Percentiles rank a stretch among this genome's conserved stretches.
phyloP scores from a whole-genome alignment of 2,329 filamentous ascomycete species.

The Parastagonospora nodorum region DNA sequence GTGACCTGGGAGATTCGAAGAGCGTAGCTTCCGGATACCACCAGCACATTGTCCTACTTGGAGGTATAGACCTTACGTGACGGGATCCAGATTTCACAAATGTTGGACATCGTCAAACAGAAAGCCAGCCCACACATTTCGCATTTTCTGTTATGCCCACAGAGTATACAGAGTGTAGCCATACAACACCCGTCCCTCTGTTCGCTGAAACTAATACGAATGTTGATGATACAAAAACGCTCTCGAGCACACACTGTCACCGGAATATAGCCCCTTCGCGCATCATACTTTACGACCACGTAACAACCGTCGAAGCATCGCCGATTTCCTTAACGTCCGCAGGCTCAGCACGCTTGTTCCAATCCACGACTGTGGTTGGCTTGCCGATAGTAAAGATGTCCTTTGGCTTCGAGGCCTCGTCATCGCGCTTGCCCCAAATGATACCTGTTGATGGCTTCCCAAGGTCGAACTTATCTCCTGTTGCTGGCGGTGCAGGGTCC shows the following conservation, averaged over 20 bases:
- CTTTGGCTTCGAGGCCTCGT: background rate
- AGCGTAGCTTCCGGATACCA: slow-evolving; percentile 51
- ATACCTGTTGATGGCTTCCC: slow-evolving; percentile 7
- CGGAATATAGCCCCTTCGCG: no score
- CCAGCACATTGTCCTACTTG: no score
- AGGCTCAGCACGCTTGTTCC: slow-evolving; percentile 20
- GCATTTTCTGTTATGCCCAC: no score
- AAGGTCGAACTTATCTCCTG: slow-evolving; percentile 2
- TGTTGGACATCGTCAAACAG: no score
- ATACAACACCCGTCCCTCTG: no score
- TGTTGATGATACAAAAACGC: no score
- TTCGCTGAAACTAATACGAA: no score
- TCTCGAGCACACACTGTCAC: no score
- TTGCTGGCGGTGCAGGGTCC: background rate
- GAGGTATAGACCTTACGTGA: no score
- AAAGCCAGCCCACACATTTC: no score
- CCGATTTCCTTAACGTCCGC: slow-evolving; percentile 14
- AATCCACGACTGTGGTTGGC: slow-evolving; percentile 9
- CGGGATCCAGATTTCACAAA: no score
- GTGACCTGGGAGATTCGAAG: slow-evolving; percentile 84
- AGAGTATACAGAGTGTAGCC: no score
- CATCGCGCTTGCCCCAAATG: slow-evolving; percentile 23
- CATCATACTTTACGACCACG: slow-evolving; percentile 17
- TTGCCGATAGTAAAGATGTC: slow-evolving; percentile 7
- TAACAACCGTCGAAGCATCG: slow-evolving; percentile 18